Evolutionary conservation across 345 rosid genomes (phyloP), one percentile per base, ranked within the genome.

Genomic region (Citrus hindsii): DNA sequence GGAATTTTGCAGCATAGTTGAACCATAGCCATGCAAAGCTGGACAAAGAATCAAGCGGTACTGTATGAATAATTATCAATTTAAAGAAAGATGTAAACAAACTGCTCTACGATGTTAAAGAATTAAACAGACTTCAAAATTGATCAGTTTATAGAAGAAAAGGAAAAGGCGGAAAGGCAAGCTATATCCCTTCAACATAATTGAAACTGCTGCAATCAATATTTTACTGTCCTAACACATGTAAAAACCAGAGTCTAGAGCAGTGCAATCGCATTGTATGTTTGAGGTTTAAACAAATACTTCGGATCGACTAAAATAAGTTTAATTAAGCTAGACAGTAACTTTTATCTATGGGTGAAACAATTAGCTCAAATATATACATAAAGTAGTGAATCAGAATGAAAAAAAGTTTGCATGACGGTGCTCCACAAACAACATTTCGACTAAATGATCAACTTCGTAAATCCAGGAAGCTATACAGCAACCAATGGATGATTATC

Each of bases 1-100:
- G 84, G 85, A 42, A 89, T 59, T 77, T 85, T 89, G 82, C 79
- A 90, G 83, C 86, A 81, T 59, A 83, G 63, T 69, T 83, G 82
- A 77, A 88, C 76, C 81, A 84, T 51, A 61, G 92, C 90, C 96
- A 90, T 90, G 48, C 9, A 33, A 73, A 83, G 86, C 88, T 83
- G 84, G 71, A 59, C 6, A 21, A 46, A 51, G 35, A 51, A 77
- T n/a, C 51, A 53, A 30, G 69, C 18, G 53, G 48, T 9, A 69
- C 21, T 32, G 55, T 64, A 30, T 58, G 61, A 74, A 32, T 38
- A 69, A 33, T 61, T 30, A 12, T 38, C 1, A 1, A 18, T 25
- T 5, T 4, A 77, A 62, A 63, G 35, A 66, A 32, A 32, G 6
- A 32, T 8, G 21, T 38, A 51, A 75, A 9, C 33, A 27, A 30